A percentile compares a stretch with the other conserved stretches of the same genome.
Evolutionary conservation across 148 eudicot genomes (phyloP).

Genomic region (Dysphania ambrosioides): DNA sequence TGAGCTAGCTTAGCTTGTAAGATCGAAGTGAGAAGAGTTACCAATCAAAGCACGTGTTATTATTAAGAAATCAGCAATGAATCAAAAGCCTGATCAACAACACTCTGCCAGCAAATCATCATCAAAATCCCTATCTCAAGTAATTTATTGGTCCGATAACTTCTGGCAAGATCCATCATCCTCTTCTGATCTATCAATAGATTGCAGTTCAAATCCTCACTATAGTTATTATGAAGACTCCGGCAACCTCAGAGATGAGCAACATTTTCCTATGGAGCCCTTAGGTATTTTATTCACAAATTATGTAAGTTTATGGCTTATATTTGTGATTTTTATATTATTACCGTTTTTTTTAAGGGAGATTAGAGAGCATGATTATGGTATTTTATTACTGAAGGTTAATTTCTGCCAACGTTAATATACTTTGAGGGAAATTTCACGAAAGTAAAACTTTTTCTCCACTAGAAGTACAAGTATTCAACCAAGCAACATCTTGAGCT

Average conservation of each 20-base stretch:
- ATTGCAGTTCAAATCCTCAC: slow-evolving; percentile 10
- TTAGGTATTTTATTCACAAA: slow-evolving; percentile 20
- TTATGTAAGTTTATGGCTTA: slow-evolving; percentile 13
- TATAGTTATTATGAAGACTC: slow-evolving; percentile 4
- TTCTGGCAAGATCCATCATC: slow-evolving; percentile 19
- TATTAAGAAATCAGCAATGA: not conserved
- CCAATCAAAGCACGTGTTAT: not conserved
- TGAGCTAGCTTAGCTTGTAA: not conserved
- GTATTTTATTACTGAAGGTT: too few species aligned
- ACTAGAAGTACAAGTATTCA: too few species aligned
- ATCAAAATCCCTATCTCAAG: slow-evolving; percentile 1
- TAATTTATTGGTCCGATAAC: slow-evolving; percentile 18
- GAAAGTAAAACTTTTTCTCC: too few species aligned
- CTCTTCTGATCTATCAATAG: slow-evolving; percentile 18
- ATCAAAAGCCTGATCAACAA: slow-evolving; percentile 19
- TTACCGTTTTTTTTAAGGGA: not conserved
- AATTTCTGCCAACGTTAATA: too few species aligned
- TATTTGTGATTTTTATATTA: not conserved
- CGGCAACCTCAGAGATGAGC: not conserved
- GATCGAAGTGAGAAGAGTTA: not conserved
- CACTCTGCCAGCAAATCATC: slow-evolving; percentile 16
- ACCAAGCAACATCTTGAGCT: too few species aligned
- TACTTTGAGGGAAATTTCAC: too few species aligned
- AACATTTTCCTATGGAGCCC: slow-evolving; percentile 3
- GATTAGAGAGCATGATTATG: too few species aligned